A percentile compares a stretch with the other conserved stretches of the same genome.
These are phyloP conservation scores for Komagataella mondaviorum DNA, from an alignment of 805 yeast species.

Conservation along the genomic window DNA sequence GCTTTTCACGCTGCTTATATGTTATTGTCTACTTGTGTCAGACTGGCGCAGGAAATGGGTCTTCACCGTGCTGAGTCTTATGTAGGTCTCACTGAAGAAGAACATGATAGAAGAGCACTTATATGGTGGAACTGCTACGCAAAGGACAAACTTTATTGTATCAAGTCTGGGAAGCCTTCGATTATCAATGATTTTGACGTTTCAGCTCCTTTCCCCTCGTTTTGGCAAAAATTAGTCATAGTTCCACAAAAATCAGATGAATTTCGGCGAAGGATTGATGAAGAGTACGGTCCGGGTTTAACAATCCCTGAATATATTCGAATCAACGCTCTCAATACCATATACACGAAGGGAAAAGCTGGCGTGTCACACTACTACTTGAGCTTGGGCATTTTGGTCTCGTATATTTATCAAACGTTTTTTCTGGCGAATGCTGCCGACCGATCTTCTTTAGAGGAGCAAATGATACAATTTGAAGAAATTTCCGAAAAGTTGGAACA, in stretches of 20 bases:
- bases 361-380: background rate
- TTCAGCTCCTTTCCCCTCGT: constrained; percentile 14
- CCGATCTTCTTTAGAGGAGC: background rate
- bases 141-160: constrained; percentile 29
- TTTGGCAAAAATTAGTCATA: background rate
- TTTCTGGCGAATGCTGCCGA: background rate
- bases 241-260: background rate
- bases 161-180: constrained; percentile 37
- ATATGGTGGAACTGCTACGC: constrained; percentile 38
- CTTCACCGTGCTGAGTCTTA: constrained; percentile 36
- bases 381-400: background rate
- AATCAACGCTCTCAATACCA: background rate
- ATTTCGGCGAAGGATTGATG: background rate
- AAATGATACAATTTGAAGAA: background rate
- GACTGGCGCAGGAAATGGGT: constrained; percentile 45
- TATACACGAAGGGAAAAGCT: background rate
- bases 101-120: constrained; percentile 21
- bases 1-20: constrained; percentile 26
- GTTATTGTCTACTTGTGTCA: constrained; percentile 29
- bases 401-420: background rate
- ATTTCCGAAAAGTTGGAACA: background rate
- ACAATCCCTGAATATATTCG: background rate
- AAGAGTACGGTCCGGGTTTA: background rate
- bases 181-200: constrained; percentile 26
- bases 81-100: constrained; percentile 20